Base-by-base conservation (phyloP, 306 rosid species). In the Vigna nakashimae region DNA sequence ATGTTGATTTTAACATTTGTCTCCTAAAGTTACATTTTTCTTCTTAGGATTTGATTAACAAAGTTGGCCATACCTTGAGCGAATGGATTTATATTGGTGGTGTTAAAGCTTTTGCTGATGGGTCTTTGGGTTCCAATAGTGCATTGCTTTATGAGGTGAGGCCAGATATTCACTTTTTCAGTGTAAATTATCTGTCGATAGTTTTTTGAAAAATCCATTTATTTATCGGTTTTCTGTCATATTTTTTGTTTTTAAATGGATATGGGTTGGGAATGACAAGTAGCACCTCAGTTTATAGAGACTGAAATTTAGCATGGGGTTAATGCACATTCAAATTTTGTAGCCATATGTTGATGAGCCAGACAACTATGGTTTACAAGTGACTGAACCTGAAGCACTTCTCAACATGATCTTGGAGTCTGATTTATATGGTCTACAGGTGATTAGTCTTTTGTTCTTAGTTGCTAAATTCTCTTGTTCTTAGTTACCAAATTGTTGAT, bases 71-170 rank as follows among this genome's bases (percentile, higher is more conserved):
- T 28, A 49, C 86, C 36, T 38, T 90, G 80, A 94, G 92, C 85
- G 87, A 92, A 75, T 89, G 96, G 96, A 72, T 94, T 66, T 90
- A 91, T 89, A 77, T 91, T 58, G 98, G 98, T 48, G 98, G 98
- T 72, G 94, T 91, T 71, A 94, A 94, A 86, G 92, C 90, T 72
- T 94, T 94, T 84, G 88, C 84, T 68, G 98, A 94, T 84, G 98
- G 98, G 20, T 91, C 98, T 28, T 68, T 90, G 81, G 98, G 98
- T 75, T 94, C 97, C 65, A 77, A 42, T 42, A 90, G 93, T 34
- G 98, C 98, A 45, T 86, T 94, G 76, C 87, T 94, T 73, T 85
- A 94, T 79, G 94, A 94, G 98, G 98, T 91, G 80, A 88, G 90
- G 69, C 66, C 32, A 57, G 43, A 17, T 14, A 62, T 82, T 55